Base-by-base conservation (phyloP, 179 eudicot genomes). In the Silene vulgaris region DNA sequence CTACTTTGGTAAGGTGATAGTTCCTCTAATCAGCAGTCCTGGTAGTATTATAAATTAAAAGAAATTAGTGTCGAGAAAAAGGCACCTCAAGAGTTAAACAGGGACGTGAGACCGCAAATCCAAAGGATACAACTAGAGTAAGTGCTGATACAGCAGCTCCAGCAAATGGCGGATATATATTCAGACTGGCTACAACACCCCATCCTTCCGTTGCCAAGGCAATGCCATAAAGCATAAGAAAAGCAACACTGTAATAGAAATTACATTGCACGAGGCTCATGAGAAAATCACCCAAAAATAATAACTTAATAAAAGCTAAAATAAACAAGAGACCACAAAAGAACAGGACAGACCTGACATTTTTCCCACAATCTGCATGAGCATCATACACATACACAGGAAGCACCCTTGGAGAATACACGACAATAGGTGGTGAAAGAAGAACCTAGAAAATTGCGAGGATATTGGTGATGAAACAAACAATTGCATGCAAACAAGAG, bases 111-210 rank as follows among this genome's bases (percentile, higher is more conserved):
- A 95, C 97, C 11, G 99, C 99, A 90, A 95, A 95, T 52, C 97
- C 99, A 79, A 95, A 95, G 69, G 99, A 86, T 77, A 90, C 95
- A 85, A 95, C 99, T 72, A 95, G 93, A 68, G 99, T 95, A 79
- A 95, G 73, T 26, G 99, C 99, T 65, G 99, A 95, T 70, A 95
- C 99, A 64, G 99, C 97, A 82, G 99, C 97, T 73, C 99, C 99
- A 81, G 91, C 95, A 84, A 92, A 95, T 16, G 99, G 99, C 45
- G 99, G 97, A 83, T 92, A 95, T 17, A 95, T 89, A 68, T 84
- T 87, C 83, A 95, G 85, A 85, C 99, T 95, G 75, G 99, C 99
- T 77, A 95, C 99, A 73, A 95, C 99, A 61, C 99, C 99, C 99
- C 99, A 95, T 35, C 95, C 96, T 79, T 95, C 99, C 48, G 83